A percentile compares a stretch with the other conserved stretches of the same genome.
phyloP scores from a whole-genome alignment of 139 green algal genomes.

The Zygnema circumcarinatum region DNA sequence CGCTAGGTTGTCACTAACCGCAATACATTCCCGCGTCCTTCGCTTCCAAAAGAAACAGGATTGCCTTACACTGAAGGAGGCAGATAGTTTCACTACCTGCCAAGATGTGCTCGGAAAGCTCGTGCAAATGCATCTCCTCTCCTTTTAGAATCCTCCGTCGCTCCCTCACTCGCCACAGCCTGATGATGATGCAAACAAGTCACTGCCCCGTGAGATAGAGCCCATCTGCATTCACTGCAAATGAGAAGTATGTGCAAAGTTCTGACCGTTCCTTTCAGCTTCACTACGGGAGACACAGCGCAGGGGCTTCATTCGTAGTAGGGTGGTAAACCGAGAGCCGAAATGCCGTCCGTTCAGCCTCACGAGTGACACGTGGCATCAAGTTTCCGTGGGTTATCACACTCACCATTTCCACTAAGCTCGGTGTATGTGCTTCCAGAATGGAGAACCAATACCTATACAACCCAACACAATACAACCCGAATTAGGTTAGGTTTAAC shows the following conservation, averaged over 20 bases:
- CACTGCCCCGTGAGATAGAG: no score
- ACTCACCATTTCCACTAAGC: slow-evolving; percentile 83
- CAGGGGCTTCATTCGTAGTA: no score
- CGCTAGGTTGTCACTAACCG: neutral
- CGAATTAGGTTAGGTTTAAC: no score
- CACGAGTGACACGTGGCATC: no score
- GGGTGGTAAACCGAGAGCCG: no score
- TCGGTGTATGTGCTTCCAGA: slow-evolving; percentile 77
- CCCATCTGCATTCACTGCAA: slow-evolving; percentile 1
- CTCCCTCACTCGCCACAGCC: slow-evolving; percentile 54
- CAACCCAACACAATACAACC: no score
- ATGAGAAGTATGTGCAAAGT: no score
- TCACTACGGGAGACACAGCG: no score
- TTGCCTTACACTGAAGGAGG: neutral
- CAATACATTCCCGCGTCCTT: neutral
- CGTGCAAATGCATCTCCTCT: slow-evolving; percentile 81
- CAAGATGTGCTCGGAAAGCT: slow-evolving; percentile 82
- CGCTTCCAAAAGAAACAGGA: neutral
- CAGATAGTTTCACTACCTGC: slow-evolving; percentile 28
- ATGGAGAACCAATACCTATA: slow-evolving; percentile 88
- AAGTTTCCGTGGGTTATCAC: no score
- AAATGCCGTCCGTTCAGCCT: no score
- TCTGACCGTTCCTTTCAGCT: no score
- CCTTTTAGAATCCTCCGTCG: slow-evolving; percentile 65
- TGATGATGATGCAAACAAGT: neutral